A percentile compares a stretch with the other conserved stretches of the same genome.
phyloP scores from a whole-genome alignment of 192 early-diverging fungal species.

The Coemansia sp. region DNA sequence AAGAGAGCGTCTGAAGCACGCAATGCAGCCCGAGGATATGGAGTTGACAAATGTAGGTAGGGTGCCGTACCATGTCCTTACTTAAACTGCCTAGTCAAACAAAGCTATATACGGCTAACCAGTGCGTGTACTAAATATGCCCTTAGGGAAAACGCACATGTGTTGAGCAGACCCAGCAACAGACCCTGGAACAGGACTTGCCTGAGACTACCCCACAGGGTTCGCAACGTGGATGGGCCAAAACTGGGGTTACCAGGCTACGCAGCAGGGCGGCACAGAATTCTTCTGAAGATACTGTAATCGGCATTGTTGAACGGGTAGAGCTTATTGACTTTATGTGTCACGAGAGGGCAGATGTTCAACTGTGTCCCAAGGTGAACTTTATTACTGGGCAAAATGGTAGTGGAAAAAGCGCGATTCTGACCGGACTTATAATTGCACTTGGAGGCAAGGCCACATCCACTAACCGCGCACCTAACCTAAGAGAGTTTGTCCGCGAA shows the following conservation, averaged over 20 bases:
- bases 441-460: constrained; percentile 85
- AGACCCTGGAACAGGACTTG: constrained; percentile 2
- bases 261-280: constrained; percentile 14
- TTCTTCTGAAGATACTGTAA: constrained; percentile 35
- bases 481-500: constrained; percentile 81
- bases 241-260: constrained; percentile 31
- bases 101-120: background rate
- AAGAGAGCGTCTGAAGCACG: constrained; percentile 34
- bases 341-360: constrained; percentile 76
- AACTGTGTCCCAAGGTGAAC: constrained; percentile 86
- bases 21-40: constrained; percentile 7
- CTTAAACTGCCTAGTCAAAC: background rate
- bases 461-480: constrained; percentile 80
- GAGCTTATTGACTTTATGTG: constrained; percentile 95
- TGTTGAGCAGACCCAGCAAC: background rate
- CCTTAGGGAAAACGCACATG: constrained; percentile 25
- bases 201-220: constrained; percentile 2
- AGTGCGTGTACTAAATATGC: background rate
- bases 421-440: constrained; percentile 88
- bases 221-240: background rate
- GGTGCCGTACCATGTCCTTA: background rate
- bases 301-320: constrained; percentile 79
- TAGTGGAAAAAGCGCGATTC: constrained; percentile 94
- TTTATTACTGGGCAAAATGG: constrained; percentile 98
- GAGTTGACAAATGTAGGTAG: constrained; percentile 10